Base-by-base conservation (phyloP, 352 stramenopile species). In the Phytopythium aichiense region DNA sequence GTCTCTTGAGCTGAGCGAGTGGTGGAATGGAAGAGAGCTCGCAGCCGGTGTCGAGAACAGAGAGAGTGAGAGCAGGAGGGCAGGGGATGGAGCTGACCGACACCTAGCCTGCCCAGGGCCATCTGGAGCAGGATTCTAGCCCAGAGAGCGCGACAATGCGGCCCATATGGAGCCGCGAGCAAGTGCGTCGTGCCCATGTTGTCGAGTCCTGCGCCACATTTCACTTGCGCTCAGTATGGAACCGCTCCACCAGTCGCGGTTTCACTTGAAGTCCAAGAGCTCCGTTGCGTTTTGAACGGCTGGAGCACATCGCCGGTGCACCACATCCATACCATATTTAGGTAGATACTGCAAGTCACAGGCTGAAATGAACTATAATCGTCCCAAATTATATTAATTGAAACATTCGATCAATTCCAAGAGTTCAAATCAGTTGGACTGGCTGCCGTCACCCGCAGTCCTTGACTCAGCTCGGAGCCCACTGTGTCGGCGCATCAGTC, bases 1-100 rank as follows among this genome's bases (percentile, higher is more conserved):
- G 25, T 4, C 7, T 33, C n/a, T 33, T 15, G 11, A 37, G 49
- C 49, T n/a, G n/a, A 25, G 49, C 49, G 23, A n/a, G 33, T 55
- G 49, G 33, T 38, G 33, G 23, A 55, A 55, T 55, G 49, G 49
- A 55, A 55, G 49, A 55, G 49, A 55, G 49, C 23, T n/a, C 18
- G 4, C 25, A 30, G 25, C 6, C 13, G 48, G 0, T 12, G 25
- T 8, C 23, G 28, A 33, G 49, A 38, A 23, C 15, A 33, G 46
- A 31, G 45, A 16, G 45, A 31, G 45, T 13, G 18, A 12, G 45
- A 31, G 45, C 25, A 53, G 18, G 46, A 35, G 46, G 18, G 7
- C 40, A 46, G 18, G 40, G 3, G 40, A 22, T 22, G 40, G 46
- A 7, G 46, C 0, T 4, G 2, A 2, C 22, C 7, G 22, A 25